These are phyloP conservation scores for Colletotrichum sp. DNA, from an alignment of 2,329 filamentous ascomycete genomes.

Conservation along the genomic window DNA sequence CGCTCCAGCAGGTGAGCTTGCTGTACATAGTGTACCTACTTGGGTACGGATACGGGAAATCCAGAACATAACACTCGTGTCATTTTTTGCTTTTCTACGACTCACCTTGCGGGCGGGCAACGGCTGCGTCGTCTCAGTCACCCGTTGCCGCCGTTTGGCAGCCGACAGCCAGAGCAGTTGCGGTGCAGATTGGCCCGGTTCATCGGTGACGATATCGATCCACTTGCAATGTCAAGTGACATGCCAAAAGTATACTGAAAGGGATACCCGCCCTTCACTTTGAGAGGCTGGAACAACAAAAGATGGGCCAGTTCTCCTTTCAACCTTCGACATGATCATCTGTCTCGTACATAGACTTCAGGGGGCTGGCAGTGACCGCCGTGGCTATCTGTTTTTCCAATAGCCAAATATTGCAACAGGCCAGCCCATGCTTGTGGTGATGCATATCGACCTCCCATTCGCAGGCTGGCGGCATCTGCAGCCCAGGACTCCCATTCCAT, in stretches of 20 bases:
- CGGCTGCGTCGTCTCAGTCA: not conserved
- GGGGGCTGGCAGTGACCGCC: not conserved
- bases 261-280: not conserved
- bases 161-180: not conserved
- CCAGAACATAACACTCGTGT: not conserved
- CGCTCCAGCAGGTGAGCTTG: not conserved
- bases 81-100: slow-evolving; percentile 1
- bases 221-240: not conserved
- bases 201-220: not conserved
- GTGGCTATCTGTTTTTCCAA: not conserved
- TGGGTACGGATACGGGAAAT: not conserved
- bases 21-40: not conserved
- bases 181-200: not conserved
- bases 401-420: not conserved
- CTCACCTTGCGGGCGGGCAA: not conserved
- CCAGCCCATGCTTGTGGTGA: slow-evolving; percentile 7
- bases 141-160: not conserved
- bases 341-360: not conserved
- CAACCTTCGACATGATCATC: not conserved
- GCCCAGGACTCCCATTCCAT: slow-evolving; percentile 7
- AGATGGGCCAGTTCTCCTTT: not conserved
- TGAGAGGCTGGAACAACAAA: not conserved
- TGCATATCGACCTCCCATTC: not conserved
- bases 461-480: not conserved
- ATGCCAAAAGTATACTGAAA: not conserved